Evolutionary conservation across 768 basidiomycete genomes (phyloP), one percentile per base, ranked within the genome.

Genomic region (Gymnopilus dilepis): DNA sequence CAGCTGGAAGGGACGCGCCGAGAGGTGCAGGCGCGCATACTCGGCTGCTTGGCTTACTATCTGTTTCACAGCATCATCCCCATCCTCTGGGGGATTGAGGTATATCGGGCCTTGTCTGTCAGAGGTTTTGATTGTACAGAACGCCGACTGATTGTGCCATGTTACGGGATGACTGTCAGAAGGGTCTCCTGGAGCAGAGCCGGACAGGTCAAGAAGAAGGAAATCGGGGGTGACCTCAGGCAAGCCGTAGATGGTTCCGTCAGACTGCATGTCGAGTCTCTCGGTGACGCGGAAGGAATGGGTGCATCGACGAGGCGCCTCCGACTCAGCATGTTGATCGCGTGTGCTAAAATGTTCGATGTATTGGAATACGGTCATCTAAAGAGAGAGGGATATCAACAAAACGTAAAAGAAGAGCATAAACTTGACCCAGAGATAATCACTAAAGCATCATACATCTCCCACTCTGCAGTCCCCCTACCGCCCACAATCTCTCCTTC

Each of bases 1-100:
- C 1, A 58, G 57, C 43, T 47, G 45, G 28, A 58, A 50, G 6
- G 57, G 57, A 7, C 57, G 43, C 4, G 43, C 43, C 4, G 57
- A 48, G 33, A 58, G 45, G n/a, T 34, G 38, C 2, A 47, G 21
- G 2, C 57, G 43, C 2, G 57, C 45, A 6, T 33, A 58, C 21
- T 58, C 31, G 9, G 57, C 57, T 8, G 30, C 31, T 26, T 58
- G 57, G n/a, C 28, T 42, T 6, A 47, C 45, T 21, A 47, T 47
- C 15, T 21, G 45, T 22, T 21, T 21, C 6, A 47, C 26, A 6
- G 45, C 26, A 5, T 22, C 45, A 19, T n/a, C 3, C 34, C 34
- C 11, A 37, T n/a, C n/a, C n/a, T 15, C 15, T 11, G 34, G 34
- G 2, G 9, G 2, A 2, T 11, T 8, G 12, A 21, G 2, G 21